These are phyloP conservation scores for Parathielavia appendiculata DNA, from an alignment of 495 filamentous ascomycete species.

Conservation along the genomic window DNA sequence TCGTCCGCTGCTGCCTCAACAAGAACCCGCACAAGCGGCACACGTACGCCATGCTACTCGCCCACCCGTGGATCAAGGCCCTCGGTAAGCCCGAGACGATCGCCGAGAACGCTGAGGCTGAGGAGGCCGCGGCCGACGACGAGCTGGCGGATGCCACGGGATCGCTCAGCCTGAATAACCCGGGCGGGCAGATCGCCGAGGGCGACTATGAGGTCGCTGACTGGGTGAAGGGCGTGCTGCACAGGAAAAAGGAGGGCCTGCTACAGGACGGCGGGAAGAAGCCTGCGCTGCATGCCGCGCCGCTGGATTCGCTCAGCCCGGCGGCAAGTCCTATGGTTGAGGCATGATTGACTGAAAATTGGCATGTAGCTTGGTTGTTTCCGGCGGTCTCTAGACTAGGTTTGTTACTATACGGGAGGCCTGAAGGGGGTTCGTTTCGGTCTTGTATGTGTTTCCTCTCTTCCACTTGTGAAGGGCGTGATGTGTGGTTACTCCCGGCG, in stretches of 20 bases:
- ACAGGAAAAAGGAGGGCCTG: conserved; percentile 39
- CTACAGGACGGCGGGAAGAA: conserved; percentile 31
- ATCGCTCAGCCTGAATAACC: conserved; percentile 38
- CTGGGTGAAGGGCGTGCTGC: conserved; percentile 75
- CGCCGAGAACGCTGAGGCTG: conserved; percentile 65
- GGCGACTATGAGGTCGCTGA: conserved; percentile 74
- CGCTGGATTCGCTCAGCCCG: conserved; percentile 58
- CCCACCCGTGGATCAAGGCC: conserved; percentile 79
- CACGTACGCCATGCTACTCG: conserved; percentile 82
- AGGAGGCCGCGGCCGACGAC: conserved; percentile 44
- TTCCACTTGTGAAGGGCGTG: not conserved
- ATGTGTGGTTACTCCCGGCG: too few relatives aligned
- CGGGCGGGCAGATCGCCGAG: conserved; percentile 28
- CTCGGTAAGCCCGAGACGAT: conserved; percentile 82
- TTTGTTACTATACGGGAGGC: not conserved
- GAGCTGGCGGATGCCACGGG: conserved; percentile 43
- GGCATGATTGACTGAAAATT: not conserved
- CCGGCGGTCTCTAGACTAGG: not conserved
- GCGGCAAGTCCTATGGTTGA: conserved; percentile 31
- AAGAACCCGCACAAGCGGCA: conserved; percentile 88
- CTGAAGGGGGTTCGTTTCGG: too few relatives aligned
- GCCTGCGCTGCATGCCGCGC: conserved; percentile 74
- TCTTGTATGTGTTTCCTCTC: not conserved
- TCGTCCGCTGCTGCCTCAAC: conserved; percentile 84
- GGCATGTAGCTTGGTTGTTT: not conserved